Evolutionary conservation across 2,329 filamentous ascomycete genomes (phyloP).

Genomic region (Paracoccidioides brasiliensis): DNA sequence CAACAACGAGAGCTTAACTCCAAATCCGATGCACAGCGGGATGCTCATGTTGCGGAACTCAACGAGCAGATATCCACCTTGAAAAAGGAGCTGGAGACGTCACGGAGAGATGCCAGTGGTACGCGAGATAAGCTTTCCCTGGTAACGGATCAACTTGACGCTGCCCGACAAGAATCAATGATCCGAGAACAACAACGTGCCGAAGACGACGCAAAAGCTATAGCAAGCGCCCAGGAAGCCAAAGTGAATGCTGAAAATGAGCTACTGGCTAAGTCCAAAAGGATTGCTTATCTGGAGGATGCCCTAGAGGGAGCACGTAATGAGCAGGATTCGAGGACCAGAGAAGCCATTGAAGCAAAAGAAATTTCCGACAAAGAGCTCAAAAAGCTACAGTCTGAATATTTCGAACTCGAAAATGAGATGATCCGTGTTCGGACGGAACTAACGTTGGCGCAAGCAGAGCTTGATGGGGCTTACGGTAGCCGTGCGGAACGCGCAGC

Average conservation of each 20-base stretch:
- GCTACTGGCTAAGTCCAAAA: constrained; percentile 12
- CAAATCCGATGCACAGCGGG: constrained; percentile 57
- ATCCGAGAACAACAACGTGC: constrained; percentile 22
- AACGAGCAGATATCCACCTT: constrained; percentile 43
- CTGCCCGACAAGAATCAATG: constrained; percentile 24
- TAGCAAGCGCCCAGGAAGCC: constrained; percentile 20
- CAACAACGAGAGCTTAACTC: constrained; percentile 88
- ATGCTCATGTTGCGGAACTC: constrained; percentile 35
- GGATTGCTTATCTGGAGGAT: constrained; percentile 12
- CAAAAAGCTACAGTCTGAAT: constrained; percentile 35
- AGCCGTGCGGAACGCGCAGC: constrained; percentile 54
- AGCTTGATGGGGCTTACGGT: constrained; percentile 91
- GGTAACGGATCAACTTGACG: constrained; percentile 33
- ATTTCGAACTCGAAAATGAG: constrained; percentile 46
- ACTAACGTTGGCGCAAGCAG: constrained; percentile 78
- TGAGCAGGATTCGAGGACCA: not conserved
- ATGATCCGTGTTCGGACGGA: constrained; percentile 57
- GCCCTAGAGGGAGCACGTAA: constrained; percentile 8
- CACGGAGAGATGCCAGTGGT: constrained; percentile 30
- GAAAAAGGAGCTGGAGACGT: constrained; percentile 49
- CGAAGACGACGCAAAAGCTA: constrained; percentile 18
- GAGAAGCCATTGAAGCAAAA: not conserved
- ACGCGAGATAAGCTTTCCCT: constrained; percentile 29
- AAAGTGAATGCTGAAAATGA: constrained; percentile 13
- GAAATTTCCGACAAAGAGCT: constrained; percentile 26